Conservation (phyloP, 495 filamentous ascomycete species). For the Terfezia boudieri region DNA sequence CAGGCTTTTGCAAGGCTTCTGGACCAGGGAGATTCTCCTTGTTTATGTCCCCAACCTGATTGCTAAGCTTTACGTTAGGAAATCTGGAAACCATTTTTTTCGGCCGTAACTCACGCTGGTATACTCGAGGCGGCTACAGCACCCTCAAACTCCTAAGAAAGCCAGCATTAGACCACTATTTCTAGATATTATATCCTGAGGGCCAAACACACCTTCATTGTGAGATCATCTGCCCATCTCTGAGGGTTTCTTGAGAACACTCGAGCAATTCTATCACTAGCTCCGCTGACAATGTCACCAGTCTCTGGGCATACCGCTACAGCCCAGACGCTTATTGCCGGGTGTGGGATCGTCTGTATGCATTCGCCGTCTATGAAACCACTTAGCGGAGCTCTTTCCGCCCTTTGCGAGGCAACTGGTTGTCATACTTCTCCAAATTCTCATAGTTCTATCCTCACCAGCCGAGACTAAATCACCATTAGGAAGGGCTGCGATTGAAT, state of each 20-base stretch:
- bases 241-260: constrained; percentile 56
- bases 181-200: neutral
- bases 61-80: constrained; percentile 4
- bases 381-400: neutral
- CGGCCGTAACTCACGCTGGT: constrained; percentile 35
- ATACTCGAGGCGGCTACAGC: constrained; percentile 64
- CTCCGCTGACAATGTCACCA: constrained; percentile 79
- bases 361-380: constrained; percentile 30
- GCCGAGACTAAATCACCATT: constrained; percentile 76
- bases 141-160: constrained; percentile 43
- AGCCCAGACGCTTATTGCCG: constrained; percentile 88
- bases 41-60: constrained; percentile 51
- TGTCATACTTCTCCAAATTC: constrained; percentile 53
- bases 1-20: constrained; percentile 61
- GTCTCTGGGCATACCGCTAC: constrained; percentile 59
- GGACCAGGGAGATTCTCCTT: constrained; percentile 75
- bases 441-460: constrained; percentile 77
- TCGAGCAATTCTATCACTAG: constrained; percentile 70
- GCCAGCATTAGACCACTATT: neutral
- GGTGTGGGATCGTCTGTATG: constrained; percentile 89
- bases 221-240: constrained; percentile 40
- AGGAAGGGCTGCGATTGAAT: constrained; percentile 55
- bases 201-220: constrained; percentile 18
- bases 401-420: neutral
- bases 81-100: no score